A percentile compares a stretch with the other conserved stretches of the same genome.
Conservation (phyloP, 2,329 filamentous ascomycete species). For the Rasamsonia emersonii region DNA sequence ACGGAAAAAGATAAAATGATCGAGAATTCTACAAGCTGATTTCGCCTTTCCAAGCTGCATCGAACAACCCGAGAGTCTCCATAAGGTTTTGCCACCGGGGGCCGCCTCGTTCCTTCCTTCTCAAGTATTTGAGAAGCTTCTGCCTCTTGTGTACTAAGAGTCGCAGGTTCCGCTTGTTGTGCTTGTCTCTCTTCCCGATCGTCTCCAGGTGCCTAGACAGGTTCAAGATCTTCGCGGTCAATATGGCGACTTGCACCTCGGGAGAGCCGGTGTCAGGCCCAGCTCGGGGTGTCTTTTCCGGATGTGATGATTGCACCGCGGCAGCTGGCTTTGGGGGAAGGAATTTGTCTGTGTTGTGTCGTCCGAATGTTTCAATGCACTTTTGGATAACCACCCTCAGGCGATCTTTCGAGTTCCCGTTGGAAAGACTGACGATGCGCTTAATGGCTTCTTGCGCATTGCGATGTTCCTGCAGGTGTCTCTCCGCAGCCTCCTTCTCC, state of each 20-base stretch:
- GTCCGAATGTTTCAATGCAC: slow-evolving; percentile 79
- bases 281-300: slow-evolving; percentile 54
- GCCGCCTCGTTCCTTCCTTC: slow-evolving; percentile 82
- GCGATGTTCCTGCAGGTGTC: slow-evolving; percentile 49
- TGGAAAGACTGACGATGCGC: slow-evolving; percentile 69
- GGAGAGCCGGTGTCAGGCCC: slow-evolving; percentile 90
- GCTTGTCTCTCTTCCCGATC: slow-evolving; percentile 77
- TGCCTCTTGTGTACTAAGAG: slow-evolving; percentile 81
- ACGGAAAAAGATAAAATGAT: slow-evolving; percentile 11
- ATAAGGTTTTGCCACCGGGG: slow-evolving; percentile 83
- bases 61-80: slow-evolving; percentile 72
- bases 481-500: slow-evolving; percentile 28
- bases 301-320: slow-evolving; percentile 35
- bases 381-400: slow-evolving; percentile 74
- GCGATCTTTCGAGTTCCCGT: slow-evolving; percentile 69
- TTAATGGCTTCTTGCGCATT: slow-evolving; percentile 67
- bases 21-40: slow-evolving; percentile 55
- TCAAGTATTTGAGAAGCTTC: slow-evolving; percentile 78
- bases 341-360: slow-evolving; percentile 72
- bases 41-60: slow-evolving; percentile 84
- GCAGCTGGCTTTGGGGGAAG: slow-evolving; percentile 53
- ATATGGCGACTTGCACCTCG: slow-evolving; percentile 93
- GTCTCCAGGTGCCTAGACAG: slow-evolving; percentile 63
- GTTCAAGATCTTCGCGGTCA: slow-evolving; percentile 87
- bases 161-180: slow-evolving; percentile 85